Conservation (phyloP, 2,329 filamentous ascomycete species). For the Daldinia eschscholtzii region DNA sequence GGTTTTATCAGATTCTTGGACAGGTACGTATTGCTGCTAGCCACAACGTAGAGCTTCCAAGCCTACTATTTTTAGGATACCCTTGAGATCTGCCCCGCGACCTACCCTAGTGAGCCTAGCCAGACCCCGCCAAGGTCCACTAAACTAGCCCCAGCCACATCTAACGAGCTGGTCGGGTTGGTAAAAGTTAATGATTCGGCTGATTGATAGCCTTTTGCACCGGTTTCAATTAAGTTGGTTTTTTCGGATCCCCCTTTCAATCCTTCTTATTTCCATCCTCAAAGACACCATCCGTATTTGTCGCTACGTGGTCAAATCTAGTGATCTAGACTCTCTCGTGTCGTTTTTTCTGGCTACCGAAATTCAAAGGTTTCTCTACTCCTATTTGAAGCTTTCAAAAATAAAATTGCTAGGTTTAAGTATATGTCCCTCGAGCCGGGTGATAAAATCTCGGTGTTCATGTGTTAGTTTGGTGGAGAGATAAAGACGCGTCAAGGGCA, state of each 20-base stretch:
- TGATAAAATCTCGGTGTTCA: neutral
- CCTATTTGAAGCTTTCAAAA: neutral
- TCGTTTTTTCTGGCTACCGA: neutral
- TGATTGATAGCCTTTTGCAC: slow-evolving; percentile 2
- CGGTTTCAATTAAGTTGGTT: slow-evolving; percentile 12
- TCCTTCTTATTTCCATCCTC: slow-evolving; percentile 32
- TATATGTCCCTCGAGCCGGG: neutral
- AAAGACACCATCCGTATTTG: slow-evolving; percentile 12
- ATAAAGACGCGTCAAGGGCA: slow-evolving; percentile 37
- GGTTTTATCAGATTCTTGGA: slow-evolving; percentile 1
- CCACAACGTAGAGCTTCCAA: slow-evolving; percentile 24
- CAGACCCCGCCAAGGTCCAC: slow-evolving; percentile 28
- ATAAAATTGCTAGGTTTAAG: neutral
- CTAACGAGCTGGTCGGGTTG: neutral
- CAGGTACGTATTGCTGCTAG: slow-evolving; percentile 26
- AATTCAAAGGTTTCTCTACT: neutral
- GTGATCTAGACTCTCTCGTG: neutral
- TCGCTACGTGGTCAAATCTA: neutral
- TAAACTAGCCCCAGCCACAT: slow-evolving; percentile 33
- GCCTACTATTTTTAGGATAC: slow-evolving; percentile 38
- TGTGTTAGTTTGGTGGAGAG: neutral
- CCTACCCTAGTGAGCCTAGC: slow-evolving; percentile 27
- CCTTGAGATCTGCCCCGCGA: slow-evolving; percentile 30
- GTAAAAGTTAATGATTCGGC: neutral
- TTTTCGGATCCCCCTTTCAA: slow-evolving; percentile 27